phyloP scores from a whole-genome alignment of 352 stramenopile genomes.

The Phytophthora syringae region DNA sequence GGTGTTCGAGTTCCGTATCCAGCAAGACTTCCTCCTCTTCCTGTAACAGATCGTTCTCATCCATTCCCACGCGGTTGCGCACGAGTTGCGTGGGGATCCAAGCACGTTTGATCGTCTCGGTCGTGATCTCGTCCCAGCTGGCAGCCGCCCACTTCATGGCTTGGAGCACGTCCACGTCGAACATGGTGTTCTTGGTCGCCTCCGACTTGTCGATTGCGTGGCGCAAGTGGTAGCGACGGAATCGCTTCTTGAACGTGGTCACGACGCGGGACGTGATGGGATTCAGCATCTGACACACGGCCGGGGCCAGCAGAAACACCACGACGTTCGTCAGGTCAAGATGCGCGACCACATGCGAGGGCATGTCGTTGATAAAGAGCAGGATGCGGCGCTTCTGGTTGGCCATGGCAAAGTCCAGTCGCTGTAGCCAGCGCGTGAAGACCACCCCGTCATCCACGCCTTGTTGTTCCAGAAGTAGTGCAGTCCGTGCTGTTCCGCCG shows the following conservation, averaged over 20 bases:
- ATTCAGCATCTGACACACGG: slow-evolving; percentile 67
- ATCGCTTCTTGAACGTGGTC: slow-evolving; percentile 78
- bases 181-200: slow-evolving; percentile 49
- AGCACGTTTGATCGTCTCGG: slow-evolving; percentile 68
- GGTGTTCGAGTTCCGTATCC: slow-evolving; percentile 69
- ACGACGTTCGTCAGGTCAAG: slow-evolving; percentile 81
- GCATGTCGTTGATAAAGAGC: slow-evolving; percentile 79
- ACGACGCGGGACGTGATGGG: slow-evolving; percentile 68
- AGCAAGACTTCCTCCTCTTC: slow-evolving; percentile 66
- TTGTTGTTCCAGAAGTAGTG: slow-evolving; percentile 89
- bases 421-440: slow-evolving; percentile 85
- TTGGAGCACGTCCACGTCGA: slow-evolving; percentile 72
- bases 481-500: slow-evolving; percentile 76
- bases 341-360: slow-evolving; percentile 78
- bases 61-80: slow-evolving; percentile 51
- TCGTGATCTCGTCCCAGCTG: slow-evolving; percentile 78
- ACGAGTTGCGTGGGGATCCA: slow-evolving; percentile 72
- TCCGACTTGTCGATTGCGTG: slow-evolving; percentile 70
- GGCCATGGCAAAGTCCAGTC: slow-evolving; percentile 80
- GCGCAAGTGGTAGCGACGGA: slow-evolving; percentile 73
- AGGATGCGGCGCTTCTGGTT: slow-evolving; percentile 80
- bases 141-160: slow-evolving; percentile 80
- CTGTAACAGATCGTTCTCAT: slow-evolving; percentile 57
- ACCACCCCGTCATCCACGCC: slow-evolving; percentile 87
- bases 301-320: slow-evolving; percentile 60